These are phyloP conservation scores for Clathrus columnatus DNA, from an alignment of 768 basidiomycete genomes.

Conservation along the genomic window DNA sequence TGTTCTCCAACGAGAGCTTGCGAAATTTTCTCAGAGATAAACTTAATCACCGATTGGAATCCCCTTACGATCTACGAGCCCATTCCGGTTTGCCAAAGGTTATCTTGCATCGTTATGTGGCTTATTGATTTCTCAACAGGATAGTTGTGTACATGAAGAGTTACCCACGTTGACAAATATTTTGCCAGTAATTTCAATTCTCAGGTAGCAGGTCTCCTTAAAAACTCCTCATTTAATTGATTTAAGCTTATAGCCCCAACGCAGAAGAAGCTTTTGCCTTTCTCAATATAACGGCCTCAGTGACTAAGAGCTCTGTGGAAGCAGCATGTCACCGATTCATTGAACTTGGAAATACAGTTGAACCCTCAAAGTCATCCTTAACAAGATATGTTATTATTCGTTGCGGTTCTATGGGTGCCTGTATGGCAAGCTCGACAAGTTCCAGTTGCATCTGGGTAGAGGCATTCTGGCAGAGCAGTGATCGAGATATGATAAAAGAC, in stretches of 20 bases:
- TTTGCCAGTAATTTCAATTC: constrained; percentile 50
- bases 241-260: constrained; percentile 51
- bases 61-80: constrained; percentile 77
- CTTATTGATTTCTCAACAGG: constrained; percentile 31
- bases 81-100: constrained; percentile 53
- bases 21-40: constrained; percentile 56
- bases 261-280: constrained; percentile 73
- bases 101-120: neutral
- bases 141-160: constrained; percentile 73
- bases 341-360: constrained; percentile 40
- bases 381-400: constrained; percentile 60
- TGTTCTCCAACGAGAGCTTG: constrained; percentile 72
- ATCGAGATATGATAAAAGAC: constrained; percentile 52
- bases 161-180: constrained; percentile 55
- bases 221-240: neutral
- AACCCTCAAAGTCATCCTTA: constrained; percentile 20
- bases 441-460: constrained; percentile 54
- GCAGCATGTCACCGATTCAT: constrained; percentile 57
- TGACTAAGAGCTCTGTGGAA: constrained; percentile 53
- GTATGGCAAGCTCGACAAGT: constrained; percentile 35
- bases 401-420: constrained; percentile 65
- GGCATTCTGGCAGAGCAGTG: constrained; percentile 56
- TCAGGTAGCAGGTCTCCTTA: constrained; percentile 42
- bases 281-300: constrained; percentile 37
- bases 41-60: constrained; percentile 44